Evolutionary conservation across 2,329 filamentous ascomycete species (phyloP), one percentile per base, ranked within the genome.

Genomic region (Cytospora chrysosperma): DNA sequence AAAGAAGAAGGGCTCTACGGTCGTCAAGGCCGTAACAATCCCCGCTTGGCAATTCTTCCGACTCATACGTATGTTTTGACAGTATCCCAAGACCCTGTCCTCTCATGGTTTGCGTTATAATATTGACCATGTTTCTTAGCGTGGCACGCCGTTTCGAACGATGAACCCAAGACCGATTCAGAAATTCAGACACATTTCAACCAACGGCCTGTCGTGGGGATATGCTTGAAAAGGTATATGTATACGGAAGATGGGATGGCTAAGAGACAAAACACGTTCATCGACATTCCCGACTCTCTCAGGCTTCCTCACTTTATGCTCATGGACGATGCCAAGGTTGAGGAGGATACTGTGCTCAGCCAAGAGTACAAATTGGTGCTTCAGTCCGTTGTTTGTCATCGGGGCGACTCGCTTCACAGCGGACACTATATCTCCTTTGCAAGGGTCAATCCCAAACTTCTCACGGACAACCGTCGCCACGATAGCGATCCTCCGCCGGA

Each of bases 11-110:
- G 75, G 79, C 69, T 84, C 82, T 15, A 81, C 78, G 2, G 79
- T 82, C 62, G 81, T 78, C 69, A 97, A 94, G 72, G 93, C 96
- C 70, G 90, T 98, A 17, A 88, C 94, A 64, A 97, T 98, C 80
- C 94, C 94, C 43, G 95, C 95, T 2, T 98, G 93, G 93, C 94
- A 97, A 71, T 97, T 98, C 72, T 98, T 97, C 77, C 92, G 91
- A 71, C 80, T 98, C 28, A 92, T 97, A 70, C 93, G 90, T 93
- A 79, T 77, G 90, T 61, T 21, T 27, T 37, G 34, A 27, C 21
- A 24, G 8, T 4, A 15, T 26, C 26, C 15, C 32, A 49, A 40
- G 2, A 2, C 24, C 21, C 27, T 8, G 9, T n/a, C 10, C 27
- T 12, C 24, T 15, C 13, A 13, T 4, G 24, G 26, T 19, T 3